Conservation (phyloP, 2,329 filamentous ascomycete species). For the Clonostachys byssicola region DNA sequence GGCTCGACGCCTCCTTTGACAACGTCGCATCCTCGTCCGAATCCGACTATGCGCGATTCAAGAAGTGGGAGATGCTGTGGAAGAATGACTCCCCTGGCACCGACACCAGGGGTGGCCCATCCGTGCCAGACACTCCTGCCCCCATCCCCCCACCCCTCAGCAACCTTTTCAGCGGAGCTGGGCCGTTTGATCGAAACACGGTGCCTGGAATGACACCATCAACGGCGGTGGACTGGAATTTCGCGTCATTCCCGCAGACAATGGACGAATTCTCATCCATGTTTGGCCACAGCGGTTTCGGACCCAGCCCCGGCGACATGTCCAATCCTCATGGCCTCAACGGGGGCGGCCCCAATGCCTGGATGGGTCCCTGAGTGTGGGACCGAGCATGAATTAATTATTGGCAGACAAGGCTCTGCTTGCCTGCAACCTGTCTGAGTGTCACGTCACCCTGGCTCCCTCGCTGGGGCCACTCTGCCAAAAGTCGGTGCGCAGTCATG, state of each 20-base stretch:
- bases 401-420: too few relatives aligned
- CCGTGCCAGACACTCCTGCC: not conserved
- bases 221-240: conserved; percentile 25
- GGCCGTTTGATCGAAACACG: too few relatives aligned
- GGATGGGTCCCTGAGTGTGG: too few relatives aligned
- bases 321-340: too few relatives aligned
- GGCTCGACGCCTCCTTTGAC: conserved; percentile 36
- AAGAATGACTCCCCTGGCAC: conserved; percentile 25
- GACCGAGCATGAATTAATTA: too few relatives aligned
- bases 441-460: too few relatives aligned
- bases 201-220: conserved; percentile 1
- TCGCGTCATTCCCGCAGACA: conserved; percentile 30
- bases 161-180: not conserved
- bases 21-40: conserved; percentile 23
- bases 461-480: too few relatives aligned
- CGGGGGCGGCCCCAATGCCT: too few relatives aligned
- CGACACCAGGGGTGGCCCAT: conserved; percentile 8
- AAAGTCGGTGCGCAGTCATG: too few relatives aligned
- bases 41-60: conserved; percentile 45
- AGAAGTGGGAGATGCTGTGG: conserved; percentile 46
- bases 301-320: too few relatives aligned
- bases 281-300: not conserved
- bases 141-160: not conserved
- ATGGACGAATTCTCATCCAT: conserved; percentile 26
- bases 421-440: too few relatives aligned